Evolutionary conservation across 2,329 filamentous ascomycete species (phyloP).

Genomic region (Pseudogymnoascus destructans): DNA sequence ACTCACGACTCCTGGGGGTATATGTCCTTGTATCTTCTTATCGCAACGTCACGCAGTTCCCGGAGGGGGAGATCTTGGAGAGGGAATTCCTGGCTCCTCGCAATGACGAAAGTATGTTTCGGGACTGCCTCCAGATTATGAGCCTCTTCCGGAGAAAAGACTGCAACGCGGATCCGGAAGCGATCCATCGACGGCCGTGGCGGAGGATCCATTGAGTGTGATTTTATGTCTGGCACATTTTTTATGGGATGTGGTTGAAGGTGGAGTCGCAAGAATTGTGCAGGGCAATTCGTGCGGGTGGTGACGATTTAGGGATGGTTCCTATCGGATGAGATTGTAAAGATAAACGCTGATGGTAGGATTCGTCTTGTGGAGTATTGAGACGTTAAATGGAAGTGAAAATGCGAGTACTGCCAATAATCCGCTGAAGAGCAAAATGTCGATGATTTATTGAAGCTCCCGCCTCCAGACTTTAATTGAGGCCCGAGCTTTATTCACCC

Average conservation of each 20-base stretch:
- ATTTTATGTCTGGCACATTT: slow-evolving; percentile 6
- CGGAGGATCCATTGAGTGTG: slow-evolving; percentile 9
- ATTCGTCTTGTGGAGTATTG: neutral
- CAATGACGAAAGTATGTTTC: slow-evolving; percentile 5
- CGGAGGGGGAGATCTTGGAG: slow-evolving; percentile 6
- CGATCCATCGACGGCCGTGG: slow-evolving; percentile 1
- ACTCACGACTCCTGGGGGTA: slow-evolving; percentile 10
- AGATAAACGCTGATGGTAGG: neutral
- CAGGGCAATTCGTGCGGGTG: neutral
- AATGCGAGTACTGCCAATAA: neutral
- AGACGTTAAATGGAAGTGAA: neutral
- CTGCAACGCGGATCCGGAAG: slow-evolving; percentile 8
- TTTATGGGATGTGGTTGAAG: neutral
- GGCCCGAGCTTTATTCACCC: slow-evolving; percentile 2
- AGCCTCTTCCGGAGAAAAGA: slow-evolving; percentile 9
- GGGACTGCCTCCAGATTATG: neutral
- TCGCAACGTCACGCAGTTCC: slow-evolving; percentile 3
- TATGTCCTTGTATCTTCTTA: slow-evolving; percentile 10
- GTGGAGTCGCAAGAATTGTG: neutral
- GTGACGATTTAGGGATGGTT: neutral
- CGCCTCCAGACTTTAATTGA: slow-evolving; percentile 2
- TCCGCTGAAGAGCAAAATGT: slow-evolving; percentile 1
- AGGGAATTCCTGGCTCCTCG: neutral
- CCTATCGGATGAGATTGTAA: neutral
- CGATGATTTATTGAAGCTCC: slow-evolving; percentile 4